These are phyloP conservation scores for Neurospora africana DNA, from an alignment of 495 filamentous ascomycete species.

Conservation along the genomic window DNA sequence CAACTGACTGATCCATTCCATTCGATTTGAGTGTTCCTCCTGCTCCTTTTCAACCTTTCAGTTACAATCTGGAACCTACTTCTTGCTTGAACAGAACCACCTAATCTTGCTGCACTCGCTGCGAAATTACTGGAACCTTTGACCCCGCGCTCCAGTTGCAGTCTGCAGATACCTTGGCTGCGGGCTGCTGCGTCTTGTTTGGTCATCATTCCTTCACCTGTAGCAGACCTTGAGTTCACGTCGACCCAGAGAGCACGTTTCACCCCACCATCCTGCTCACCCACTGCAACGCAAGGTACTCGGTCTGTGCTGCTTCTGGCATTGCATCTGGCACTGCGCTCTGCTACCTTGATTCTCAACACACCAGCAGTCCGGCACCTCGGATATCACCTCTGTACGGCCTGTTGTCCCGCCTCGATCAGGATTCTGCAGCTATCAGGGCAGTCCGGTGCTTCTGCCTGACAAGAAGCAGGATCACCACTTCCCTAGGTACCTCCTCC, in stretches of 20 bases:
- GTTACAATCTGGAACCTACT: neutral
- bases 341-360: neutral
- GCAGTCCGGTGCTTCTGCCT: slow-evolving; percentile 2
- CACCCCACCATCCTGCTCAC: neutral
- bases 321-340: neutral
- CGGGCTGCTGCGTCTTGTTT: neutral
- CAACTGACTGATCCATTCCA: neutral
- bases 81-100: neutral
- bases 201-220: neutral
- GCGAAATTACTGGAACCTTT: neutral
- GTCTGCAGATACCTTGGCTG: neutral
- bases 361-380: neutral
- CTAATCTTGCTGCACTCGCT: neutral
- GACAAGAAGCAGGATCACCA: neutral
- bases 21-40: neutral
- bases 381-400: neutral
- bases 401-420: neutral
- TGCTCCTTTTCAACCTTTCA: neutral
- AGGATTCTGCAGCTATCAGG: neutral
- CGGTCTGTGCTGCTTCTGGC: neutral
- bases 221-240: neutral
- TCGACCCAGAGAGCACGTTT: neutral
- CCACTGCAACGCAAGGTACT: too few species aligned
- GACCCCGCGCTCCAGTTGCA: neutral
- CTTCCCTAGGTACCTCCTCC: neutral